These are phyloP conservation scores for Trapa incisa DNA, from an alignment of 345 rosid genomes.

Conservation along the genomic window DNA sequence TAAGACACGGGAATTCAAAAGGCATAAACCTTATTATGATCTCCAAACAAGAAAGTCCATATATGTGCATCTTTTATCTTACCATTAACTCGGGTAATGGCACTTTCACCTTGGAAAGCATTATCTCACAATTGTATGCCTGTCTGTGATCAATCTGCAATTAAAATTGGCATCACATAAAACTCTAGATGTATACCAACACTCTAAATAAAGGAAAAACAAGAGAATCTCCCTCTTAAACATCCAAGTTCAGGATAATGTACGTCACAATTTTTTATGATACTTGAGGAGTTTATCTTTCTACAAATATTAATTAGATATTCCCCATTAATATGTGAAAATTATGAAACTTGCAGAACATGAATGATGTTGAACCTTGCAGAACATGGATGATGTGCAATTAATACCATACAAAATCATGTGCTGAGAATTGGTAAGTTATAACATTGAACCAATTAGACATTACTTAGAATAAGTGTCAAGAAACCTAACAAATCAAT, in stretches of 20 bases:
- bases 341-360: neutral
- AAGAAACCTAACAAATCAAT: neutral
- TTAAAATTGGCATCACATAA: neutral
- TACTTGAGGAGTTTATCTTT: neutral
- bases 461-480: no score
- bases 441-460: no score
- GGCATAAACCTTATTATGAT: no score
- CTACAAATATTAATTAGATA: neutral
- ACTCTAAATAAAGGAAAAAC: neutral
- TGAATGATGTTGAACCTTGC: neutral
- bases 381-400: neutral
- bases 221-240: neutral
- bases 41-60: neutral
- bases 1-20: no score
- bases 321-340: neutral
- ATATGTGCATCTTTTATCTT: conserved; percentile 12
- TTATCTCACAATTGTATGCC: conserved; percentile 93
- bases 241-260: no score
- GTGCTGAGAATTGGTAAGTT: neutral
- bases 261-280: neutral
- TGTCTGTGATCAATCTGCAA: conserved; percentile 87
- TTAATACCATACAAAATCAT: neutral
- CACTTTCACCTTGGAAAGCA: conserved; percentile 95
- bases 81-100: conserved; percentile 82
- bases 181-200: neutral